Evolutionary conservation across 148 eudicot genomes (phyloP), one percentile per base, ranked within the genome.

Genomic region (Rhododendron griersonianum): DNA sequence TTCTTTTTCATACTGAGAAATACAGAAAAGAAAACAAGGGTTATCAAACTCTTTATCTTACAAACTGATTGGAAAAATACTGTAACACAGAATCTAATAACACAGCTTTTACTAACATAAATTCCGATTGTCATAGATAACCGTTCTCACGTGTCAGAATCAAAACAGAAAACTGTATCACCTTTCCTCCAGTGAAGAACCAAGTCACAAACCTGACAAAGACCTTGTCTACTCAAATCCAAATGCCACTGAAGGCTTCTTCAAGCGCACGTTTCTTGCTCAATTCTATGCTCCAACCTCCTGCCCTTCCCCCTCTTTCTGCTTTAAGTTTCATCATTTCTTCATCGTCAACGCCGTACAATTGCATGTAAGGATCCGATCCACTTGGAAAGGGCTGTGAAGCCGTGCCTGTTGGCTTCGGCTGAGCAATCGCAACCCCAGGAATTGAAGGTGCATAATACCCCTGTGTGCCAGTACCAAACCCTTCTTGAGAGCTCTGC

Each of bases 211-310:
- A 71, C 76, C 76, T 71, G 76, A 71, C 19, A 33, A 30, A 71
- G 76, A 71, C 2, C 19, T 13, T 15, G 19, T 30, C 41, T 71
- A 71, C 80, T 92, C 87, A 96, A 53, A 94, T 59, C 98, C 98
- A 96, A 88, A 96, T 91, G 90, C 95, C 91, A 41, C 92, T 93
- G 82, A 95, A 95, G 84, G 99, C 98, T 91, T 95, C 98, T 86
- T 96, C 98, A 18, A 96, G 93, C 21, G 99, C 96, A 84, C 99
- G 90, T 86, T 93, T 96, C 89, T 86, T 89, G 87, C 93, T 87
- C 41, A 95, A 83, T 83, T 95, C 98, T 9, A 92, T 61, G 65
- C 89, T 95, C 98, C 99, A 96, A 5, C 98, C 99, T 86, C 98
- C 99, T 2, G 98, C 98, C 78, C 87, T 93, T 23, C 91, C 93